A percentile compares a stretch with the other conserved stretches of the same genome.
Evolutionary conservation across 192 early-diverging fungal species (phyloP).

Genomic region (Entomortierella chlamydospora): DNA sequence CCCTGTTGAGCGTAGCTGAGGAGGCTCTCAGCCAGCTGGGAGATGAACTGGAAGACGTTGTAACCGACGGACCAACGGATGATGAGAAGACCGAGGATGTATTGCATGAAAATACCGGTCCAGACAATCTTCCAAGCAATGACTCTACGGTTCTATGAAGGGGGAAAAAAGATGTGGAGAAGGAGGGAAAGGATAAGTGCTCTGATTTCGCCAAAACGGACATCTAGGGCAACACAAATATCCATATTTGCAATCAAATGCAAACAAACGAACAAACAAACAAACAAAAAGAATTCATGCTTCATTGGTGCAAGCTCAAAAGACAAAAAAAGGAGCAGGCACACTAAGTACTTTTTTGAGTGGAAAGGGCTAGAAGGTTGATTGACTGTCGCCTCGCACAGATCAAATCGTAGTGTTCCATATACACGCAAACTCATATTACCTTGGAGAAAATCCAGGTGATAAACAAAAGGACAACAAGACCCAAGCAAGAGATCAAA

Average conservation of each 20-base stretch:
- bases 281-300: no score
- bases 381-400: no score
- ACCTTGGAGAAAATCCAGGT: conserved; percentile 66
- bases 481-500: conserved; percentile 80
- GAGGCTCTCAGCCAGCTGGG: conserved; percentile 64
- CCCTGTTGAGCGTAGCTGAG: conserved; percentile 75
- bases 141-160: conserved; percentile 62
- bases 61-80: conserved; percentile 77
- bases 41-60: conserved; percentile 78
- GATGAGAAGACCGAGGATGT: conserved; percentile 83
- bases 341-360: no score
- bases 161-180: no score
- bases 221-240: no score
- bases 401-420: no score
- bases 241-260: no score
- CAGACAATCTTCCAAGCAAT: conserved; percentile 83
- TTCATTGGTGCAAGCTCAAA: no score
- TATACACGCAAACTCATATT: conserved; percentile 6
- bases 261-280: no score
- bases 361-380: no score
- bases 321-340: no score
- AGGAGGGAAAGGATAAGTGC: neutral
- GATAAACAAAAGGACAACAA: conserved; percentile 66
- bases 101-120: conserved; percentile 80
- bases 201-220: no score